Evolutionary conservation across 768 basidiomycete species (phyloP).

Genomic region (Rhizopogon rudus): DNA sequence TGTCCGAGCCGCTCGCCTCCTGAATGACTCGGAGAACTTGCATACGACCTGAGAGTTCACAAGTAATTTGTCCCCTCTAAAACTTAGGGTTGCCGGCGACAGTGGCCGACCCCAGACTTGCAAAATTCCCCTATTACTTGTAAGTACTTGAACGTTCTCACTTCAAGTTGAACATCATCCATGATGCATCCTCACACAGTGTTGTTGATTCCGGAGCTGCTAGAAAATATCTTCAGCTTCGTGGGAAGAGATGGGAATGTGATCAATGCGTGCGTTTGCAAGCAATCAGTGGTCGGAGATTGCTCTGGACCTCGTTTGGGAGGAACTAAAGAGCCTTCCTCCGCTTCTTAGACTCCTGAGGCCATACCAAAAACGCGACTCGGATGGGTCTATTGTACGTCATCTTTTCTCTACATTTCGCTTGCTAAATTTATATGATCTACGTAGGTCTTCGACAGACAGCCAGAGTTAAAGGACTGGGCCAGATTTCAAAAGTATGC

Average conservation of each 20-base stretch:
- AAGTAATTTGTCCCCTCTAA: too few relatives aligned
- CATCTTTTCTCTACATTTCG: background rate
- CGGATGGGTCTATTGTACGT: conserved; percentile 21
- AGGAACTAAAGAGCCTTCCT: conserved; percentile 40
- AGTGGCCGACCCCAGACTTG: too few relatives aligned
- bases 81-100: too few relatives aligned
- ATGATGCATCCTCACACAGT: conserved; percentile 22
- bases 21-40: too few relatives aligned
- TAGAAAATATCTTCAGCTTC: conserved; percentile 50
- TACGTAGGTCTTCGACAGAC: conserved; percentile 35
- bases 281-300: conserved; percentile 53
- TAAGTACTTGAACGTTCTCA: too few relatives aligned
- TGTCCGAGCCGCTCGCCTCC: too few relatives aligned
- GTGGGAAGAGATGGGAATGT: conserved; percentile 37
- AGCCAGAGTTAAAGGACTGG: conserved; percentile 49
- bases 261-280: conserved; percentile 50
- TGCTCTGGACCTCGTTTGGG: conserved; percentile 56
- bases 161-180: too few relatives aligned
- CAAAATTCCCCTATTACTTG: too few relatives aligned
- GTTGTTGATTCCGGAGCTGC: conserved; percentile 52
- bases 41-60: too few relatives aligned
- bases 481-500: conserved; percentile 48
- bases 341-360: conserved; percentile 45
- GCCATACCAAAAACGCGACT: conserved; percentile 29
- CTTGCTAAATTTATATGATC: background rate